Evolutionary conservation across 2,329 filamentous ascomycete species (phyloP).

Genomic region (Fusarium sp.): DNA sequence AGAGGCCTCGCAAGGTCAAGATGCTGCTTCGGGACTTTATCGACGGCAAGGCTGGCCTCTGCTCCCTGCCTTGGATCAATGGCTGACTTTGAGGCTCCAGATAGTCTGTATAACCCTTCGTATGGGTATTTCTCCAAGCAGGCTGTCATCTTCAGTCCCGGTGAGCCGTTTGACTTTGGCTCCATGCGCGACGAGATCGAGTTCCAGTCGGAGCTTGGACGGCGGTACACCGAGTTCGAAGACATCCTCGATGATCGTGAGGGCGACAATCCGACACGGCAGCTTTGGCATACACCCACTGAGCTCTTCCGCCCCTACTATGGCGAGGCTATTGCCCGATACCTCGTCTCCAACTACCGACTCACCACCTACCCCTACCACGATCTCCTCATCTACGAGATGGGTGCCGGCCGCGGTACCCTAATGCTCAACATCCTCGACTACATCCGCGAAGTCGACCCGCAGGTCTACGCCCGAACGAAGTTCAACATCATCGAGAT

Average conservation of each 20-base stretch:
- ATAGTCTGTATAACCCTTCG: slow-evolving; percentile 92
- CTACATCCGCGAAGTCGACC: slow-evolving; percentile 90
- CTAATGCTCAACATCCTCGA: slow-evolving; percentile 98
- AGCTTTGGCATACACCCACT: slow-evolving; percentile 98
- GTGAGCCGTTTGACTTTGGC: slow-evolving; percentile 90
- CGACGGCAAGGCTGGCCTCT: slow-evolving; percentile 71
- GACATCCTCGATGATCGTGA: slow-evolving; percentile 81
- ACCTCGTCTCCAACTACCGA: slow-evolving; percentile 95
- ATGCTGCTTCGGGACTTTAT: slow-evolving; percentile 99
- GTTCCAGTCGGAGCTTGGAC: slow-evolving; percentile 81
- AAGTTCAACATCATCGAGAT: slow-evolving; percentile 98
- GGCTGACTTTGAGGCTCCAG: slow-evolving; percentile 57
- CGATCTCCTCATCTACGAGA: slow-evolving; percentile 97
- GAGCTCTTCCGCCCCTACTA: slow-evolving; percentile 98
- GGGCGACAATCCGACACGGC: slow-evolving; percentile 76
- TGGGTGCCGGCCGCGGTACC: slow-evolving; percentile 97
- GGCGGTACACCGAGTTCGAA: slow-evolving; percentile 90
- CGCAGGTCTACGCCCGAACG: slow-evolving; percentile 92
- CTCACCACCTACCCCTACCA: slow-evolving; percentile 94
- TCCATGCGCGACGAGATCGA: slow-evolving; percentile 83
- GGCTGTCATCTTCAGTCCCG: slow-evolving; percentile 94
- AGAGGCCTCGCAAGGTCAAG: slow-evolving; percentile 89
- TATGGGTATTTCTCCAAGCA: slow-evolving; percentile 98
- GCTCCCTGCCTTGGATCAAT: slow-evolving; percentile 17
- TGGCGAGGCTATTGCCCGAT: slow-evolving; percentile 95